These are phyloP conservation scores for Physcomitrellopsis africana DNA, from an alignment of 225 moss, liverwort and hornwort species.

Conservation along the genomic window DNA sequence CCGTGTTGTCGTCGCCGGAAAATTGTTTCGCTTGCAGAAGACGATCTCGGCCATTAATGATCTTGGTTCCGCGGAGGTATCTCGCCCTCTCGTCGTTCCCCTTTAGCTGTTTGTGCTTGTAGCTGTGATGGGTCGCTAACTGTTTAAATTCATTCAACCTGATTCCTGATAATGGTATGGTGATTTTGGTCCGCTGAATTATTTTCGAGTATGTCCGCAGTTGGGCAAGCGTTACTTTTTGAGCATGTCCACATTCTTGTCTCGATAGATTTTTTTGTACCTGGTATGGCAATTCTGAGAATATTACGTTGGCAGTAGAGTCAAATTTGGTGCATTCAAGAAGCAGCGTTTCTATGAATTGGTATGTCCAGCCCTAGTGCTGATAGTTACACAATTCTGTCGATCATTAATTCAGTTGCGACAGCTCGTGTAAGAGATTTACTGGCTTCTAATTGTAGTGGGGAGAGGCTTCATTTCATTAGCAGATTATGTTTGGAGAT, in stretches of 20 bases:
- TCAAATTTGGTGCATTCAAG: too few species aligned
- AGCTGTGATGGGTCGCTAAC: background rate
- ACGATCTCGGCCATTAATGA: slow-evolving; percentile 31
- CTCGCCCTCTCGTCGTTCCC: background rate
- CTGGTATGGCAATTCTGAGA: background rate
- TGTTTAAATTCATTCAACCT: background rate
- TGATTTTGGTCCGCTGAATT: background rate
- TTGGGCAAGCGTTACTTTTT: background rate
- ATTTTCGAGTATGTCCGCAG: background rate
- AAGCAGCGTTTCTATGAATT: background rate
- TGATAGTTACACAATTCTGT: background rate
- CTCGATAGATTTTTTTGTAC: background rate
- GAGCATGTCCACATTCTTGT: background rate
- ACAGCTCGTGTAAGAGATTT: background rate
- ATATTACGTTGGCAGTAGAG: background rate
- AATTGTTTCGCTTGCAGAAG: slow-evolving; percentile 26
- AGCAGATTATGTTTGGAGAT: background rate
- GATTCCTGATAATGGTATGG: background rate
- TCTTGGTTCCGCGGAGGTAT: slow-evolving; percentile 31
- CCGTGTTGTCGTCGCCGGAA: slow-evolving; percentile 72
- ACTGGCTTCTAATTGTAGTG: too few species aligned
- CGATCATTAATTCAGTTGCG: slow-evolving; percentile 4
- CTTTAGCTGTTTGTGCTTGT: background rate
- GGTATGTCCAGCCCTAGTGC: background rate
- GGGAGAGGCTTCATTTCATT: too few species aligned